These are phyloP conservation scores for Panicum miliaceum DNA, from an alignment of 176 grass and related monocot species.

Conservation along the genomic window DNA sequence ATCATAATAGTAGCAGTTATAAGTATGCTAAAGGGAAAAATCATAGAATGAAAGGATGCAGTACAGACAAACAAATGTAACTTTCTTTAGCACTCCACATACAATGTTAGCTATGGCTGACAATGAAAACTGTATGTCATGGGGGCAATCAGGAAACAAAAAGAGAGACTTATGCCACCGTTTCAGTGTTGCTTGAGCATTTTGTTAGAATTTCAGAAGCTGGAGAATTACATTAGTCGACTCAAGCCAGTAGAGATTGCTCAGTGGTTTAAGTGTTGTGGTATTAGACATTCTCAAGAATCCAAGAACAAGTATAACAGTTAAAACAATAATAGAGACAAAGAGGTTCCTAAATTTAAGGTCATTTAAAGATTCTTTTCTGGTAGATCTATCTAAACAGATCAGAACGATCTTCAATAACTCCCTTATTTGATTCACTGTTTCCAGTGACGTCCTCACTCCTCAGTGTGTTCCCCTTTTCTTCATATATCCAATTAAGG, in stretches of 20 bases:
- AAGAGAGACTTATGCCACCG: neutral
- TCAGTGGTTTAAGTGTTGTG: neutral
- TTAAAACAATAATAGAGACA: neutral
- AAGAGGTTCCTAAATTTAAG: neutral
- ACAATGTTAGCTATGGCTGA: neutral
- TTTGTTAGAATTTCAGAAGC: neutral
- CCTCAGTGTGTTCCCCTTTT: neutral
- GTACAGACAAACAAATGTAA: conserved; percentile 28
- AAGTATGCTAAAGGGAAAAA: conserved; percentile 13
- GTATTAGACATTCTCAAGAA: neutral
- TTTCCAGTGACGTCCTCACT: neutral
- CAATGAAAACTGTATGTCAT: conserved; percentile 14
- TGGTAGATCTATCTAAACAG: neutral
- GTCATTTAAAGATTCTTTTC: conserved; percentile 5
- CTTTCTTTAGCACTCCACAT: neutral
- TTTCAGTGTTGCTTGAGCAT: neutral
- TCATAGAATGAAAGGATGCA: conserved; percentile 21
- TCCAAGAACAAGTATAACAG: neutral
- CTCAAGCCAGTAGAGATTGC: neutral
- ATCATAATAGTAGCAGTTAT: neutral
- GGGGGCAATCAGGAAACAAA: neutral
- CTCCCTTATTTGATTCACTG: neutral
- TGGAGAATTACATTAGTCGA: neutral
- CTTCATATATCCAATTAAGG: neutral
- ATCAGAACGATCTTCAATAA: neutral